A percentile compares a stretch with the other conserved stretches of the same genome.
phyloP scores from a whole-genome alignment of 768 basidiomycete species.

The Russula emetica region DNA sequence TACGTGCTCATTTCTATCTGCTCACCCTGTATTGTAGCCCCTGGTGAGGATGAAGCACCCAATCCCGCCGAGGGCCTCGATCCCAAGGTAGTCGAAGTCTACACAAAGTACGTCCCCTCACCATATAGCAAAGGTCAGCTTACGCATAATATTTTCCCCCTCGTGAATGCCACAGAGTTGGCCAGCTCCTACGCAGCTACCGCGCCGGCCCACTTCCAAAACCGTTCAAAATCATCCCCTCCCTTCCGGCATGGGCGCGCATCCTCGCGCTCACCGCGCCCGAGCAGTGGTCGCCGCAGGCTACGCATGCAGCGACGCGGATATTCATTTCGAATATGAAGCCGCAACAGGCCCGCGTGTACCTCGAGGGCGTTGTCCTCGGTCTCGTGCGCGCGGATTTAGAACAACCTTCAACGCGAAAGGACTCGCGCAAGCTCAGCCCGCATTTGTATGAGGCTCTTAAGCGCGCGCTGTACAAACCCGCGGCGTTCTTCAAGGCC shows the following conservation, averaged over 20 bases:
- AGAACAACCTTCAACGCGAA: slow-evolving; percentile 36
- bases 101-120: slow-evolving; percentile 67
- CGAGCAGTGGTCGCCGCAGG: slow-evolving; percentile 93
- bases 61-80: slow-evolving; percentile 88
- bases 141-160: background rate
- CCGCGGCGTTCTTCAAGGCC: slow-evolving; percentile 97
- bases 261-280: slow-evolving; percentile 90
- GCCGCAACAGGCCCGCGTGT: slow-evolving; percentile 88
- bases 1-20: slow-evolving; percentile 14
- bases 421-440: slow-evolving; percentile 75
- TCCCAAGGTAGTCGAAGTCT: slow-evolving; percentile 88
- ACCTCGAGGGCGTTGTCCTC: slow-evolving; percentile 85
- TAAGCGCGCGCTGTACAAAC: slow-evolving; percentile 91
- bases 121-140: background rate
- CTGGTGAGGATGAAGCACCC: slow-evolving; percentile 45
- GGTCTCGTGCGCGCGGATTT: slow-evolving; percentile 91
- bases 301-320: slow-evolving; percentile 87
- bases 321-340: slow-evolving; percentile 98
- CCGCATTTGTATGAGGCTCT: slow-evolving; percentile 93
- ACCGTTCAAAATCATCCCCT: slow-evolving; percentile 96
- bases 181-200: slow-evolving; percentile 78
- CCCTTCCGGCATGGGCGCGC: slow-evolving; percentile 92
- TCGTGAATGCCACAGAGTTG: slow-evolving; percentile 54
- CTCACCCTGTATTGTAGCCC: slow-evolving; percentile 38
- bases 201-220: slow-evolving; percentile 94